These are phyloP conservation scores for Nicotiana tabacum DNA, from an alignment of 257 asterid genomes.

Conservation along the genomic window DNA sequence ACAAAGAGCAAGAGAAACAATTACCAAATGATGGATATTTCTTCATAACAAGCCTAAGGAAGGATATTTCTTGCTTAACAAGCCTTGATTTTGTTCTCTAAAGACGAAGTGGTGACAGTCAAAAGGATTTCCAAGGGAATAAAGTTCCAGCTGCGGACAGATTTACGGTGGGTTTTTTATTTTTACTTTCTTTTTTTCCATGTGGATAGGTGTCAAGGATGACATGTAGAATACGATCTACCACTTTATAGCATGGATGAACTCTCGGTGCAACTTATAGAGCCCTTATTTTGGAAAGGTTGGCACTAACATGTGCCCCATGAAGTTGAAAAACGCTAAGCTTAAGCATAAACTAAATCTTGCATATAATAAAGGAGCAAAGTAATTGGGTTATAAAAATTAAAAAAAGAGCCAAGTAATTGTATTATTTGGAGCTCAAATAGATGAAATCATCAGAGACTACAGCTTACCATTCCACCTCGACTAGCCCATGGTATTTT, in stretches of 20 bases:
- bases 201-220: background rate
- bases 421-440: background rate
- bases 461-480: conserved; percentile 52
- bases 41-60: background rate
- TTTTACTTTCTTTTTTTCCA: background rate
- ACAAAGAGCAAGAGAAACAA: background rate
- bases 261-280: background rate
- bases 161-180: background rate
- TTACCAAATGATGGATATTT: background rate
- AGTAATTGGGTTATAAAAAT: background rate
- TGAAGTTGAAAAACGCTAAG: background rate
- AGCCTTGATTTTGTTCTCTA: background rate
- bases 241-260: background rate
- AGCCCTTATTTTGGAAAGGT: background rate
- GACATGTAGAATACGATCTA: background rate
- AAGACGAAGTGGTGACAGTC: background rate
- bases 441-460: conserved; percentile 14
- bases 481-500: conserved; percentile 57
- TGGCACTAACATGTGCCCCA: background rate
- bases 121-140: background rate
- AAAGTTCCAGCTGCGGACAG: background rate
- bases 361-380: background rate
- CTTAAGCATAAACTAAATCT: background rate
- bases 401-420: background rate
- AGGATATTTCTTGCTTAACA: background rate